Conservation (phyloP, 2,329 filamentous ascomycete species). For the Penicillium sclerotigenum region DNA sequence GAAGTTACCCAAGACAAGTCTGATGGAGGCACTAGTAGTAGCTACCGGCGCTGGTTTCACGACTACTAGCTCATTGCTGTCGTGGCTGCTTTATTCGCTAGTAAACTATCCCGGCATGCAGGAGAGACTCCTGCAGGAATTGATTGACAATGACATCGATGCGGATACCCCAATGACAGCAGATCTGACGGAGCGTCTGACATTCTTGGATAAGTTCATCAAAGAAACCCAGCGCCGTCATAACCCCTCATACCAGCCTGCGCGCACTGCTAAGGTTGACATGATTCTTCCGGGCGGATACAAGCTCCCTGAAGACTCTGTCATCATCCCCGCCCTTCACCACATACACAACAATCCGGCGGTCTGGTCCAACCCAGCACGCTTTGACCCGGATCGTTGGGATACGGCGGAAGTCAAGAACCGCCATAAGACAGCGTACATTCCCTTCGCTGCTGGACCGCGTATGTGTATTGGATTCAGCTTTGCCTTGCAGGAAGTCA, state of each 20-base stretch:
- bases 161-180: slow-evolving; percentile 47
- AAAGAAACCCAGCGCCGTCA: slow-evolving; percentile 62
- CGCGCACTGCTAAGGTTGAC: slow-evolving; percentile 55
- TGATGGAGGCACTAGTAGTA: slow-evolving; percentile 48
- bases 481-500: slow-evolving; percentile 61
- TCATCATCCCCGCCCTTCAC: slow-evolving; percentile 54
- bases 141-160: slow-evolving; percentile 50
- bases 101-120: slow-evolving; percentile 56
- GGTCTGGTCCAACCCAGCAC: slow-evolving; percentile 57
- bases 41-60: slow-evolving; percentile 60
- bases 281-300: slow-evolving; percentile 61
- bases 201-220: slow-evolving; percentile 48
- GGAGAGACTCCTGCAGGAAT: slow-evolving; percentile 56
- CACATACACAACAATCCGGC: slow-evolving; percentile 52
- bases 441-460: slow-evolving; percentile 58
- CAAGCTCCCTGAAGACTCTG: slow-evolving; percentile 50
- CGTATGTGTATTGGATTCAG: slow-evolving; percentile 64
- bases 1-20: slow-evolving; percentile 19
- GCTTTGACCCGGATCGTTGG: slow-evolving; percentile 62
- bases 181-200: slow-evolving; percentile 49
- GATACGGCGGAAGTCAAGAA: slow-evolving; percentile 52
- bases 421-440: slow-evolving; percentile 52
- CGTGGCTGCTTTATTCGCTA: slow-evolving; percentile 57
- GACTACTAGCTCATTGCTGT: slow-evolving; percentile 57
- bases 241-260: slow-evolving; percentile 62